phyloP scores from a whole-genome alignment of 495 filamentous ascomycete species.

The Aspergillus indologenus region DNA sequence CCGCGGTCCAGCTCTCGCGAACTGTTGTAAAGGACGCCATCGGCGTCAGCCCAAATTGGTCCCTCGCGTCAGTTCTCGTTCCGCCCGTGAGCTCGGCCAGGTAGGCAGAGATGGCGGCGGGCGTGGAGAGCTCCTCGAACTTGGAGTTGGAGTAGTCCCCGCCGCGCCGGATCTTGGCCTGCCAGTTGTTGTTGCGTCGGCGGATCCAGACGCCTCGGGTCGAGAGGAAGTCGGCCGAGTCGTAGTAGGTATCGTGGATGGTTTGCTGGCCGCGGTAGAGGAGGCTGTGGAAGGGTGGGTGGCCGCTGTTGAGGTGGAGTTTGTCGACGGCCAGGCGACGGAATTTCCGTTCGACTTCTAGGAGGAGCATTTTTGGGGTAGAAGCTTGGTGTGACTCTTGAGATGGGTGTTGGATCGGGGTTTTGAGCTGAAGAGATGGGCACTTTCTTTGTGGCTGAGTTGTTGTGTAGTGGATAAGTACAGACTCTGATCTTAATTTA shows the following conservation, averaged over 20 bases:
- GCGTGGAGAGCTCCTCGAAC: slow-evolving; percentile 5
- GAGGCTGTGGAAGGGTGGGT: slow-evolving; percentile 1
- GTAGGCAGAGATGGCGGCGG: background rate
- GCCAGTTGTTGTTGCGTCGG: slow-evolving; percentile 5
- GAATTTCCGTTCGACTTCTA: slow-evolving; percentile 15
- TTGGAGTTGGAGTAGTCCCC: slow-evolving; percentile 12
- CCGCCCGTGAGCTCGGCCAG: slow-evolving; percentile 1
- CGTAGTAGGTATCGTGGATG: slow-evolving; percentile 13
- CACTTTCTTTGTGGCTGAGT: too few species aligned
- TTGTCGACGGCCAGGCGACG: background rate
- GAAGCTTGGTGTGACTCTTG: too few species aligned
- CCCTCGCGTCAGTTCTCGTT: background rate
- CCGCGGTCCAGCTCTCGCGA: too few species aligned
- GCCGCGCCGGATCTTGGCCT: slow-evolving; percentile 9
- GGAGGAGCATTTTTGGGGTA: slow-evolving; percentile 1
- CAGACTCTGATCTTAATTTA: too few species aligned
- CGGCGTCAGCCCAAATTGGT: background rate
- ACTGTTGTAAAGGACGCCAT: too few species aligned
- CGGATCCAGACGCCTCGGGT: slow-evolving; percentile 8
- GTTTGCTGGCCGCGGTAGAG: slow-evolving; percentile 1
- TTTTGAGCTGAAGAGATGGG: too few species aligned
- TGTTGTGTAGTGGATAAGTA: too few species aligned
- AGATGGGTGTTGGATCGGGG: too few species aligned
- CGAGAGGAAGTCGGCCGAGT: slow-evolving; percentile 2
- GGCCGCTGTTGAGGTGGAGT: background rate